These are phyloP conservation scores for Parsonsia alboflavescens DNA, from an alignment of 257 asterid species.

Conservation along the genomic window DNA sequence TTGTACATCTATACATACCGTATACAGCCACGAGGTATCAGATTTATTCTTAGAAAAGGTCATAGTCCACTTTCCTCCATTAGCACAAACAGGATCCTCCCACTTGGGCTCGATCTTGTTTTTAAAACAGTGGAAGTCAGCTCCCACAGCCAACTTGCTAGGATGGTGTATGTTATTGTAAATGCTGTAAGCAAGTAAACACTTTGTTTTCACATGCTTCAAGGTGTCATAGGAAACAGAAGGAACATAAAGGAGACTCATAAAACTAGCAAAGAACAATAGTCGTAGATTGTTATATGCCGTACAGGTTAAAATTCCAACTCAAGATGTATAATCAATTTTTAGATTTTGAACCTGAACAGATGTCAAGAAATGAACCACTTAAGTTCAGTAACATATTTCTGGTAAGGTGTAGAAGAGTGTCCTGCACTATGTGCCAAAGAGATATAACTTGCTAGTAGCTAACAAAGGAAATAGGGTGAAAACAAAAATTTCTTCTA, in stretches of 20 bases:
- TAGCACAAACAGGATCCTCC: conserved; percentile 96
- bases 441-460: neutral
- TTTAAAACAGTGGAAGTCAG: conserved; percentile 87
- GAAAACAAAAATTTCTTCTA: neutral
- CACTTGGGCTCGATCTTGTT: conserved; percentile 80
- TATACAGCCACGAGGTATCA: conserved; percentile 77
- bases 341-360: too few species aligned
- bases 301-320: neutral
- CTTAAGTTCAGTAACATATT: neutral
- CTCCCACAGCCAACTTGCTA: conserved; percentile 65
- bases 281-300: neutral
- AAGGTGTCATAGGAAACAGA: neutral
- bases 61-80: conserved; percentile 91
- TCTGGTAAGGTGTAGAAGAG: neutral
- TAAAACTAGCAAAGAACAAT: neutral
- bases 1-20: conserved; percentile 40
- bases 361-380: too few species aligned
- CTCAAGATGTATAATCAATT: too few species aligned
- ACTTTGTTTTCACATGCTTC: neutral
- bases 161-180: conserved; percentile 78
- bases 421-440: neutral
- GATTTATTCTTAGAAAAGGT: conserved; percentile 52
- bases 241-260: neutral
- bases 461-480: neutral
- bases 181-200: conserved; percentile 42